These are phyloP conservation scores for Colletotrichum magnum DNA, from an alignment of 2,329 filamentous ascomycete species.

Conservation along the genomic window DNA sequence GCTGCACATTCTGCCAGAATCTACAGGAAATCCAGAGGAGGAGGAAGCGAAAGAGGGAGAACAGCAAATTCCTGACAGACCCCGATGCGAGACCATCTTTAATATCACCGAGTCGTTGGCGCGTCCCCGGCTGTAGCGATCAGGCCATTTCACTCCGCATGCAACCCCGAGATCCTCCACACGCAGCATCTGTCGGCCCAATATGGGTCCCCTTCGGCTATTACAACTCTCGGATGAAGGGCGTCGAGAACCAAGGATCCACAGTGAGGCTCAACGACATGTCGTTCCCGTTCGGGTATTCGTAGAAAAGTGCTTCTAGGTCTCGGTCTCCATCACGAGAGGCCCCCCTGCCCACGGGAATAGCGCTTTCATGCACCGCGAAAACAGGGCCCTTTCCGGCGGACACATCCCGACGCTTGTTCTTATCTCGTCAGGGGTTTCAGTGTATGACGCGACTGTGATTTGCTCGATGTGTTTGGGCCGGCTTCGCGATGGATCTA, in stretches of 20 bases:
- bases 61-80: background rate
- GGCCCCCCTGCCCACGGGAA: constrained; percentile 18
- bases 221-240: constrained; percentile 39
- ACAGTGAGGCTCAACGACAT: constrained; percentile 35
- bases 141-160: constrained; percentile 36
- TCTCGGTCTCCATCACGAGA: constrained; percentile 1
- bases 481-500: background rate
- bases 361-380: constrained; percentile 21
- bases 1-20: background rate
- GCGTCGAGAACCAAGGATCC: constrained; percentile 29
- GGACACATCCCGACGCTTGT: constrained; percentile 30
- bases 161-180: constrained; percentile 31
- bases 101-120: constrained; percentile 7
- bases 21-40: background rate
- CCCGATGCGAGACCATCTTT: background rate
- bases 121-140: constrained; percentile 11
- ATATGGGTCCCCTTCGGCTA: constrained; percentile 33
- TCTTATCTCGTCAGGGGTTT: constrained; percentile 25
- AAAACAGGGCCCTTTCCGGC: constrained; percentile 14
- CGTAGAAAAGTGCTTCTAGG: constrained; percentile 9
- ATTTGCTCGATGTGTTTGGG: constrained; percentile 19
- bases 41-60: background rate
- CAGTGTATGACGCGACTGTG: constrained; percentile 27
- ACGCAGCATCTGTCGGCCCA: constrained; percentile 31
- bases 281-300: constrained; percentile 27